Percentiles rank a stretch among this genome's conserved stretches.
Conservation (phyloP, 352 stramenopile genomes). For the Aphanomyces astaci region DNA sequence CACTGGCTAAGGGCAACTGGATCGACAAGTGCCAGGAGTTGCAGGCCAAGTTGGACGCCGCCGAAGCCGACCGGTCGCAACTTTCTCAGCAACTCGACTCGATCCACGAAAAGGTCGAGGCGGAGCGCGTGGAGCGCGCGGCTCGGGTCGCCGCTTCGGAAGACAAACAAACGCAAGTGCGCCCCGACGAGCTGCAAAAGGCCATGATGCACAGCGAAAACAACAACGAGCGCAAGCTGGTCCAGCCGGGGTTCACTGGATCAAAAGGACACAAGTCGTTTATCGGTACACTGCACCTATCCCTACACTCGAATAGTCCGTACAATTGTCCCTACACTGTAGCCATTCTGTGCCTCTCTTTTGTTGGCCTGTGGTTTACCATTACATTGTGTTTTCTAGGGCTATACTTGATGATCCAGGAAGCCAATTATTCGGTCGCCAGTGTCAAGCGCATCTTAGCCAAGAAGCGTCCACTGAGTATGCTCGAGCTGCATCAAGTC, state of each 20-base stretch:
- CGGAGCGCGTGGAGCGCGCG: not conserved
- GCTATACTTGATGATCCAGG: constrained; percentile 22
- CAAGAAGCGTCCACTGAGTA: constrained; percentile 64
- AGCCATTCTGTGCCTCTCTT: no score
- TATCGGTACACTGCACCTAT: no score
- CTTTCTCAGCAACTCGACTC: not conserved
- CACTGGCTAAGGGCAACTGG: not conserved
- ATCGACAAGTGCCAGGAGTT: constrained; percentile 12
- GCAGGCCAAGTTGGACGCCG: not conserved
- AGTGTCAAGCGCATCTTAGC: constrained; percentile 41
- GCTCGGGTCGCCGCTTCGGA: not conserved
- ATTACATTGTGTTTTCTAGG: not conserved
- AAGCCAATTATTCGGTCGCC: constrained; percentile 19
- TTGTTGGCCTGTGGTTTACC: not conserved
- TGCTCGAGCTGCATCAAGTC: constrained; percentile 68
- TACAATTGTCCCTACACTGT: no score
- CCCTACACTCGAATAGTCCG: no score
- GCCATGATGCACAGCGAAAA: not conserved
- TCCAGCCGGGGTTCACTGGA: not conserved
- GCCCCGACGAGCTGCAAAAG: constrained; percentile 4
- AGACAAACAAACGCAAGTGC: constrained; percentile 1
- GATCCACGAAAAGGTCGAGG: not conserved
- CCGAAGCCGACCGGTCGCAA: not conserved
- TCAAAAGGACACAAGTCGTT: constrained; percentile 17
- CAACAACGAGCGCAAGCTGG: not conserved